Base-by-base conservation (phyloP, 2,329 filamentous ascomycete species). In the Arthrobotrys iridis region DNA sequence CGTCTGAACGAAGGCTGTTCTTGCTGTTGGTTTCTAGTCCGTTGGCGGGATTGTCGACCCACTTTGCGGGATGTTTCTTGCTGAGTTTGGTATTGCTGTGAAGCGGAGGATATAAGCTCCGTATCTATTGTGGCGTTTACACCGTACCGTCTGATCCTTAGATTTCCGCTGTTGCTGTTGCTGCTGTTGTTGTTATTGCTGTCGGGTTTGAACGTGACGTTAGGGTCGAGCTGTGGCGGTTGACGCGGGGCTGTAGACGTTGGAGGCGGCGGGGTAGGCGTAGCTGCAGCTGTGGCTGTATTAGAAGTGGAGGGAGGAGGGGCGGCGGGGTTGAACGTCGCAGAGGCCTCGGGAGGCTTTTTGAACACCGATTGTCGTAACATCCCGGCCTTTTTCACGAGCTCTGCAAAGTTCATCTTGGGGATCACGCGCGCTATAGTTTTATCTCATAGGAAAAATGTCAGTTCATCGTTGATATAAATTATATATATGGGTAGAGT, bases 371-470 rank as follows among this genome's bases (percentile, higher is more conserved):
- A 22, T 24, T 66, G 52, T 41, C 70, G 70, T 3, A 74, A 26
- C 7, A 15, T 11, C 7, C 35, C 18, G 8, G 68, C 59, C 22
- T 73, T 57, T 28, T 73, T 73, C 41, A 73, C 55, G 5, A 74
- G 40, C 13, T 67, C 62, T 22, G 62, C 33, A n/a, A 74, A 67
- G 40, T 57, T 74, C 55, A 67, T 60, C 22, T 74, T 74, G 22
- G 70, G 70, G 13, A 74, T 74, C 13, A 58, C 62, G 13, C 70
- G 62, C 8, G 65, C 50, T 52, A 20, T 20, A 22, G 26, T 48
- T 6, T 48, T 15, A 45, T 48, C n/a, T n/a, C n/a, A n/a, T n/a
- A n/a, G n/a, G n/a, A n/a, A n/a, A n/a, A n/a, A n/a, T n/a, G n/a
- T n/a, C n/a, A n/a, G n/a, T n/a, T n/a, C n/a, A n/a, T n/a, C n/a